Conservation (phyloP, 306 rosid species). For the Castanea mollissima region DNA sequence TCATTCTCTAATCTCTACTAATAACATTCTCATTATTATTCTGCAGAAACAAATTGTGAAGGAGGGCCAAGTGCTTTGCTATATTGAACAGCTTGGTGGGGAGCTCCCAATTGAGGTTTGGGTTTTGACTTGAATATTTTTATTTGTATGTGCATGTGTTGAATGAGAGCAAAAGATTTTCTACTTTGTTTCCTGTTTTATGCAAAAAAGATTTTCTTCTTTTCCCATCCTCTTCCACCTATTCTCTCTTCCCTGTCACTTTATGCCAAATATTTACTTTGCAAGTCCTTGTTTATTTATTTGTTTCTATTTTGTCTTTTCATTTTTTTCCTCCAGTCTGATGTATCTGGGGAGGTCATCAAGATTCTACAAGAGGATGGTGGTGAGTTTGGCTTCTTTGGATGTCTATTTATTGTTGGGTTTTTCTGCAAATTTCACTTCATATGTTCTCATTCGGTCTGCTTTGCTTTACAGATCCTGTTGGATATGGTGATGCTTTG, state of each 20-base stretch:
- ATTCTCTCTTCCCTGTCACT: not conserved
- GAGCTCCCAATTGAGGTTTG: conserved; percentile 81
- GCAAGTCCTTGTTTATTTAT: not conserved
- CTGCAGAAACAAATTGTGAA: conserved; percentile 72
- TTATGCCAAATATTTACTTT: not conserved
- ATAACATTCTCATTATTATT: conserved; percentile 10
- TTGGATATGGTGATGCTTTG: conserved; percentile 90
- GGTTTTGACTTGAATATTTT: conserved; percentile 5
- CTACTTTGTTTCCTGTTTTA: not conserved
- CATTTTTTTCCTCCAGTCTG: conserved; percentile 48
- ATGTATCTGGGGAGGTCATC: conserved; percentile 78
- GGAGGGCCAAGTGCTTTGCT: conserved; percentile 88
- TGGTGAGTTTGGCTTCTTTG: conserved; percentile 46
- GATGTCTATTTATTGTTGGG: not conserved
- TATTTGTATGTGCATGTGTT: not conserved
- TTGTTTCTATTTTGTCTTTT: conserved; percentile 9
- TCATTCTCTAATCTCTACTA: not conserved
- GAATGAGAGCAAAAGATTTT: not conserved
- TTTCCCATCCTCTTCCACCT: not conserved
- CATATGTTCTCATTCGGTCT: not conserved
- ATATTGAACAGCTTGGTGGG: conserved; percentile 80
- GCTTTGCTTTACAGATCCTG: conserved; percentile 53
- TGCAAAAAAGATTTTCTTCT: not conserved
- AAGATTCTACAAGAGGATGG: conserved; percentile 82
- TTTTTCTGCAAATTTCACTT: not conserved